These are phyloP conservation scores for Melaleuca alternifolia DNA, from an alignment of 345 rosid genomes.

Conservation along the genomic window DNA sequence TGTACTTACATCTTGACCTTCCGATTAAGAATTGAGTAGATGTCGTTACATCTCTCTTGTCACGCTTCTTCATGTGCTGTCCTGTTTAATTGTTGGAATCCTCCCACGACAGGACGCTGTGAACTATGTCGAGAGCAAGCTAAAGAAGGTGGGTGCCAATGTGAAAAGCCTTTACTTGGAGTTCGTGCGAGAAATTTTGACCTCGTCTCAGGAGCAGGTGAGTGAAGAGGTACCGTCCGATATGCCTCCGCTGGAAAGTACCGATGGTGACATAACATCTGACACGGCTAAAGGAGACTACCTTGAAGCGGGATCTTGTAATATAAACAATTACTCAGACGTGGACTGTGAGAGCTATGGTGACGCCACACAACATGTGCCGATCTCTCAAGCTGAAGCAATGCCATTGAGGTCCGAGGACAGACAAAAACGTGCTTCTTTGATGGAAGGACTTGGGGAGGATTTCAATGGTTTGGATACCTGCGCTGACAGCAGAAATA, in stretches of 20 bases:
- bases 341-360: background rate
- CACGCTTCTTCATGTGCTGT: background rate
- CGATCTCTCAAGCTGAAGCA: background rate
- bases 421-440: background rate
- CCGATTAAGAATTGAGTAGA: background rate
- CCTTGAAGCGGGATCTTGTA: background rate
- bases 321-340: background rate
- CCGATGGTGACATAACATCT: background rate
- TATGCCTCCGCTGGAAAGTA: background rate
- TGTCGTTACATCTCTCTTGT: background rate
- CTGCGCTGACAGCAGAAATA: background rate
- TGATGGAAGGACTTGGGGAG: background rate
- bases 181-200: slow-evolving; percentile 10
- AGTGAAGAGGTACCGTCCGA: background rate
- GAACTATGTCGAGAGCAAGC: slow-evolving; percentile 1
- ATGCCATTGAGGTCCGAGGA: background rate
- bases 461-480: background rate
- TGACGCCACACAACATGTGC: background rate
- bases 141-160: slow-evolving; percentile 13
- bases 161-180: slow-evolving; percentile 16
- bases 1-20: background rate
- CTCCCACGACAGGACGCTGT: background rate
- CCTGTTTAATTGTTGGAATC: background rate
- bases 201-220: background rate
- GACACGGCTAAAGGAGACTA: background rate